A percentile compares a stretch with the other conserved stretches of the same genome.
Conservation (phyloP, 768 basidiomycete species). For the Russula abietina region DNA sequence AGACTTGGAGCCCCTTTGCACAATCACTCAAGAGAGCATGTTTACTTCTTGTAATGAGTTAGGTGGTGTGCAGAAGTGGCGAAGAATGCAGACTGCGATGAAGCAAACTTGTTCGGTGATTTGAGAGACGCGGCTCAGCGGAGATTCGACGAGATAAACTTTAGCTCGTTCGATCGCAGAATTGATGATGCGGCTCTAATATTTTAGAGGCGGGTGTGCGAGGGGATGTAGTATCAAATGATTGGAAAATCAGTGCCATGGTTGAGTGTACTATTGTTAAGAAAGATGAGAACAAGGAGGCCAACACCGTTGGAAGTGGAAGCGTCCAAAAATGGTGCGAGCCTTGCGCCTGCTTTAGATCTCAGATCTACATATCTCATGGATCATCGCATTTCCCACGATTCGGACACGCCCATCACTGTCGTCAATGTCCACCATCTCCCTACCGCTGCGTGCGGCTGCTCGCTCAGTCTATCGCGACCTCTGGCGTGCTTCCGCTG, state of each 20-base stretch:
- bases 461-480: conserved; percentile 72
- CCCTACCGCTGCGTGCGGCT: conserved; percentile 51
- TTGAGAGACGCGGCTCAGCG: conserved; percentile 1
- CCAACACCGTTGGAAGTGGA: conserved; percentile 27
- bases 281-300: conserved; percentile 5
- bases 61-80: background rate
- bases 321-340: conserved; percentile 35
- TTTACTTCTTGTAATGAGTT: background rate
- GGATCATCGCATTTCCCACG: background rate
- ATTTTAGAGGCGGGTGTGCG: background rate
- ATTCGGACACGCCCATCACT: background rate
- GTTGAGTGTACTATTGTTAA: background rate
- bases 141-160: conserved; percentile 15
- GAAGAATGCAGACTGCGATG: background rate
- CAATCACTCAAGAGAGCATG: conserved; percentile 1
- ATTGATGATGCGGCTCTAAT: background rate
- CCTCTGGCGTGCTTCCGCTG: conserved; percentile 57
- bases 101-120: conserved; percentile 2
- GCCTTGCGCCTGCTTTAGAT: conserved; percentile 32
- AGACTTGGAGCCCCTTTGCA: conserved; percentile 15
- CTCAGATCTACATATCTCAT: conserved; percentile 29
- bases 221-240: background rate
- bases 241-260: background rate
- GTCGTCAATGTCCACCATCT: conserved; percentile 39
- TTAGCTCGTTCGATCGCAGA: background rate